Evolutionary conservation across 768 basidiomycete species (phyloP).

Genomic region (Jaapia argillacea): DNA sequence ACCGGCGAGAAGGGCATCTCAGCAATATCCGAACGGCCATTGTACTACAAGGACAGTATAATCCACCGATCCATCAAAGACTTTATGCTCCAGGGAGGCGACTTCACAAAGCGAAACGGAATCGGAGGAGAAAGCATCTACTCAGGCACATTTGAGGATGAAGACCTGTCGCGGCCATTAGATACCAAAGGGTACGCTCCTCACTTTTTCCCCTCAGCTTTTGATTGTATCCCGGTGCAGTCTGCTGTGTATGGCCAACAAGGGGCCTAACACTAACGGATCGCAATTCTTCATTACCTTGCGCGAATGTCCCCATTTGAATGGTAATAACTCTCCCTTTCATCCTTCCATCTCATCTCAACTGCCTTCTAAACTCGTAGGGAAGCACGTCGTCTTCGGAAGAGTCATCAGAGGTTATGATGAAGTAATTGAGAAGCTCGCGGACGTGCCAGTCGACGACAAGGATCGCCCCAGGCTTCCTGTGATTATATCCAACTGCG

Average conservation of each 20-base stretch:
- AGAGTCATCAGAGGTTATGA: slow-evolving; percentile 49
- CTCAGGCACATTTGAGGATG: slow-evolving; percentile 66
- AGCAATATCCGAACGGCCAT: slow-evolving; percentile 45
- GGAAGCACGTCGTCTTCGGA: slow-evolving; percentile 48
- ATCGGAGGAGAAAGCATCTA: slow-evolving; percentile 80
- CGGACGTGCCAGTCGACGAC: slow-evolving; percentile 57
- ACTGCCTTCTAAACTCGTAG: slow-evolving; percentile 25
- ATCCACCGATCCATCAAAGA: slow-evolving; percentile 71
- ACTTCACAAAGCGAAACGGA: slow-evolving; percentile 34
- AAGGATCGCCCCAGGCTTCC: slow-evolving; percentile 65
- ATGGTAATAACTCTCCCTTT: slow-evolving; percentile 36
- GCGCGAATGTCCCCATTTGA: slow-evolving; percentile 60
- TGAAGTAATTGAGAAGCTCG: slow-evolving; percentile 47
- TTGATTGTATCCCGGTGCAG: slow-evolving; percentile 19
- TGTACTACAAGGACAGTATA: slow-evolving; percentile 75
- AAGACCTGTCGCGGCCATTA: slow-evolving; percentile 54
- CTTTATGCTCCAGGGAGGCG: slow-evolving; percentile 76
- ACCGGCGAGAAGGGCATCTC: slow-evolving; percentile 82
- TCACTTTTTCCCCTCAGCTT: neutral
- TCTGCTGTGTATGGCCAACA: slow-evolving; percentile 86
- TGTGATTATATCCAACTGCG: slow-evolving; percentile 66
- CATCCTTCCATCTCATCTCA: neutral
- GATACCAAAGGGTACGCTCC: slow-evolving; percentile 50
- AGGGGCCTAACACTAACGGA: slow-evolving; percentile 74
- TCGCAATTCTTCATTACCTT: slow-evolving; percentile 86